Evolutionary conservation across 371 early-diverging fungal genomes (phyloP).

Genomic region (Mucor irregularis): DNA sequence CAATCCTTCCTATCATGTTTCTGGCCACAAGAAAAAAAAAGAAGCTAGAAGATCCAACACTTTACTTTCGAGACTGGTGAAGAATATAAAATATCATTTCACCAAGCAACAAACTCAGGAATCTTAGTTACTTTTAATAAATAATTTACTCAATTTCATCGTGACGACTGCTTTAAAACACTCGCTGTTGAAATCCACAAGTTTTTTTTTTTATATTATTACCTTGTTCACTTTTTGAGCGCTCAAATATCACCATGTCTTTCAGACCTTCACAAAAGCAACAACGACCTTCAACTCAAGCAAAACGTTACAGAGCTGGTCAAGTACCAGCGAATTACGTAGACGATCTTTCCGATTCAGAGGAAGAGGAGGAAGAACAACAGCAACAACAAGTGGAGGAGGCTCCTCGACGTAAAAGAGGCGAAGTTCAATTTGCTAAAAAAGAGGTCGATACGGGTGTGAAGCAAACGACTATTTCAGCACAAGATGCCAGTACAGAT

Average conservation of each 20-base stretch:
- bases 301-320: constrained; percentile 64
- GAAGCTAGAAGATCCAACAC: too few relatives aligned
- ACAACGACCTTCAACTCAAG: constrained; percentile 46
- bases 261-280: constrained; percentile 20
- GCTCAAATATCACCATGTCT: constrained; percentile 10
- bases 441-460: constrained; percentile 51
- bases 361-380: constrained; percentile 37
- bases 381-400: constrained; percentile 34
- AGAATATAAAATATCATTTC: too few relatives aligned
- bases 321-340: constrained; percentile 60
- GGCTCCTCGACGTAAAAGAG: constrained; percentile 10
- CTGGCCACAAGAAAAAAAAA: too few relatives aligned
- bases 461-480: constrained; percentile 42
- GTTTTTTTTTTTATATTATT: constrained; percentile 2
- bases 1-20: too few relatives aligned
- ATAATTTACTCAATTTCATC: too few relatives aligned
- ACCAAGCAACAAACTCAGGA: too few relatives aligned
- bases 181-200: too few relatives aligned
- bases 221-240: background rate
- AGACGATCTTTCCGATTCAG: constrained; percentile 57
- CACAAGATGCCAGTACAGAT: constrained; percentile 43
- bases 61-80: too few relatives aligned
- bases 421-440: constrained; percentile 42
- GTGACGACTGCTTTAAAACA: too few relatives aligned
- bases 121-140: too few relatives aligned